Evolutionary conservation across 805 yeast genomes (phyloP).

Genomic region (Kazachstania psychrophila): DNA sequence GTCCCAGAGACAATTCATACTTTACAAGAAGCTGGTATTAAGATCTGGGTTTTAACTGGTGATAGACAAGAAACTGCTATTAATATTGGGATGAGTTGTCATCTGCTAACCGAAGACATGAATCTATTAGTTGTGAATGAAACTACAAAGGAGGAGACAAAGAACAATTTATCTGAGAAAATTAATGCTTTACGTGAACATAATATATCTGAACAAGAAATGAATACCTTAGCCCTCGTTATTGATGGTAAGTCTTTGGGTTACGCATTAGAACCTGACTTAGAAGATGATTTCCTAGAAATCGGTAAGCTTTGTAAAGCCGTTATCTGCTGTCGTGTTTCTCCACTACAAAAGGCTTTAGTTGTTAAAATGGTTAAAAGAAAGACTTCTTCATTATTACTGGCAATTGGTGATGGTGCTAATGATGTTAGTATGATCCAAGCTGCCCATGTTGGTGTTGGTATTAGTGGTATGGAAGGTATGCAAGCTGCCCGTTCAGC

Average conservation of each 20-base stretch:
- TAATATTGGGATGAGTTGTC: conserved; percentile 97
- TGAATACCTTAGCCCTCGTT: conserved; percentile 73
- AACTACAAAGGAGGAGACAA: conserved; percentile 68
- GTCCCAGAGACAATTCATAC: conserved; percentile 97
- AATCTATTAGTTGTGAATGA: conserved; percentile 83
- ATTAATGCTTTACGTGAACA: conserved; percentile 61
- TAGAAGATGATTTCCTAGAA: conserved; percentile 69
- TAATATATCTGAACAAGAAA: conserved; percentile 56
- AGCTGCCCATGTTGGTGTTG: conserved; percentile 98
- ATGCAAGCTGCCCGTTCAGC: conserved; percentile 99
- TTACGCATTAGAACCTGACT: conserved; percentile 71
- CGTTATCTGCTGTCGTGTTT: conserved; percentile 95
- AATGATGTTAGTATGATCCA: conserved; percentile 98
- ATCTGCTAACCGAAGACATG: conserved; percentile 90
- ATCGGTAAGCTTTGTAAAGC: conserved; percentile 86
- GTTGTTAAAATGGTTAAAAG: conserved; percentile 91
- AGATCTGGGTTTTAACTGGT: conserved; percentile 96
- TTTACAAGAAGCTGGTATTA: conserved; percentile 92
- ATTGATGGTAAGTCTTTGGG: conserved; percentile 91
- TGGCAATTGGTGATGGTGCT: conserved; percentile 98
- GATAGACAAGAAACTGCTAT: conserved; percentile 98
- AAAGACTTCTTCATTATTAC: conserved; percentile 57
- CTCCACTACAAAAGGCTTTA: conserved; percentile 92
- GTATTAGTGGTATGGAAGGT: conserved; percentile 98
- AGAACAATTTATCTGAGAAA: conserved; percentile 63